These are phyloP conservation scores for Arabidopsis hybrid DNA, from an alignment of 441 rosid genomes.

Conservation along the genomic window DNA sequence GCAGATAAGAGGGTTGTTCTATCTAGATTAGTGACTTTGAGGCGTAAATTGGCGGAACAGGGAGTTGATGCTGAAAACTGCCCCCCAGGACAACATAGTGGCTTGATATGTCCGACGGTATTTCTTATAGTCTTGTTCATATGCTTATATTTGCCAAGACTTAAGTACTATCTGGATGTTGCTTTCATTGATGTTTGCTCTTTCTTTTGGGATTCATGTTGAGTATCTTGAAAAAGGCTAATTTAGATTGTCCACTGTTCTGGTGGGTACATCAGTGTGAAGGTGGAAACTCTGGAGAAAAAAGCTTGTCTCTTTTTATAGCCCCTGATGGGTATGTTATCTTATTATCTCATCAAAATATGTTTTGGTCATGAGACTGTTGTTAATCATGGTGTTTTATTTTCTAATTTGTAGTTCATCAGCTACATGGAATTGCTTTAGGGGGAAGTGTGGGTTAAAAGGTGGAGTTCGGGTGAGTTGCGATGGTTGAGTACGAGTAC, in stretches of 20 bases:
- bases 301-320: slow-evolving; percentile 73
- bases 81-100: slow-evolving; percentile 61
- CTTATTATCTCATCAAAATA: slow-evolving; percentile 21
- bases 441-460: slow-evolving; percentile 82
- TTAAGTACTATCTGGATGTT: slow-evolving; percentile 22
- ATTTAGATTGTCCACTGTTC: slow-evolving; percentile 1
- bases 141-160: slow-evolving; percentile 7
- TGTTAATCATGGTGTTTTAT: slow-evolving; percentile 6
- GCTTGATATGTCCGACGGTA: slow-evolving; percentile 79
- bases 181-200: slow-evolving; percentile 1
- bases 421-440: slow-evolving; percentile 86
- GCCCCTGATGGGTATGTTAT: slow-evolving; percentile 71
- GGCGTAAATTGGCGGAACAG: slow-evolving; percentile 55
- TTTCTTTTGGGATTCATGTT: background rate
- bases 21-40: slow-evolving; percentile 50
- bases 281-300: slow-evolving; percentile 78
- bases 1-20: slow-evolving; percentile 35
- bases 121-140: background rate
- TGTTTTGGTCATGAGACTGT: slow-evolving; percentile 32
- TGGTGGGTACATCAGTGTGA: slow-evolving; percentile 66
- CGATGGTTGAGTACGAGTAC: background rate
- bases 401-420: slow-evolving; percentile 50
- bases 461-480: slow-evolving; percentile 66
- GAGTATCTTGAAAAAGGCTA: slow-evolving; percentile 18
- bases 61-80: slow-evolving; percentile 58